These are phyloP conservation scores for Syzygium aqueum DNA, from an alignment of 345 rosid genomes.

Conservation along the genomic window DNA sequence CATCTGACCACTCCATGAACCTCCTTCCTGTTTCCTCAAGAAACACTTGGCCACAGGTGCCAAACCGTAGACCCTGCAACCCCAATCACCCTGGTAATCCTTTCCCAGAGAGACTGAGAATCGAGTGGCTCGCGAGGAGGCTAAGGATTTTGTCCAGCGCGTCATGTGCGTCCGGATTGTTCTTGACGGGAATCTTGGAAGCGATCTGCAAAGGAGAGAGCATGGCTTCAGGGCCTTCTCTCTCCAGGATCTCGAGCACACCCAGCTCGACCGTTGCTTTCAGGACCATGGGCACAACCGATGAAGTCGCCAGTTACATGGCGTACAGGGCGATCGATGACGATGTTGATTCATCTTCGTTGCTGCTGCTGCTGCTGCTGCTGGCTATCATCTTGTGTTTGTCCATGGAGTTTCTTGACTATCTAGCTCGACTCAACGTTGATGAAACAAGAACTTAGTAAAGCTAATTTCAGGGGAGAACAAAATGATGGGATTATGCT, in stretches of 20 bases:
- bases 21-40: conserved; percentile 7
- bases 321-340: not conserved
- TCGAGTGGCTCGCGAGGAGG: conserved; percentile 26
- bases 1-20: conserved; percentile 10
- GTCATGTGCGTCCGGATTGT: conserved; percentile 1
- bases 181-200: conserved; percentile 4
- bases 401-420: not conserved
- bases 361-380: not conserved
- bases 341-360: not conserved
- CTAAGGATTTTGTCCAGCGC: conserved; percentile 23
- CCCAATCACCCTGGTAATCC: not conserved
- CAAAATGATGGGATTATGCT: not conserved
- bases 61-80: conserved; percentile 12
- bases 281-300: conserved; percentile 27
- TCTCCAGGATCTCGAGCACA: conserved; percentile 15
- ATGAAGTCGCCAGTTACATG: conserved; percentile 25
- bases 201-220: conserved; percentile 23
- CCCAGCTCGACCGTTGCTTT: conserved; percentile 22
- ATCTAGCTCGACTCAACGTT: not conserved
- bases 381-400: not conserved
- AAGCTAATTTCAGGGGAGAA: not conserved
- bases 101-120: conserved; percentile 10
- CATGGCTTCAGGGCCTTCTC: conserved; percentile 17
- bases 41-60: conserved; percentile 27
- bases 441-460: not conserved